Base-by-base conservation (phyloP, 1,284 basidiomycete species). In the Golubevia sp. region DNA sequence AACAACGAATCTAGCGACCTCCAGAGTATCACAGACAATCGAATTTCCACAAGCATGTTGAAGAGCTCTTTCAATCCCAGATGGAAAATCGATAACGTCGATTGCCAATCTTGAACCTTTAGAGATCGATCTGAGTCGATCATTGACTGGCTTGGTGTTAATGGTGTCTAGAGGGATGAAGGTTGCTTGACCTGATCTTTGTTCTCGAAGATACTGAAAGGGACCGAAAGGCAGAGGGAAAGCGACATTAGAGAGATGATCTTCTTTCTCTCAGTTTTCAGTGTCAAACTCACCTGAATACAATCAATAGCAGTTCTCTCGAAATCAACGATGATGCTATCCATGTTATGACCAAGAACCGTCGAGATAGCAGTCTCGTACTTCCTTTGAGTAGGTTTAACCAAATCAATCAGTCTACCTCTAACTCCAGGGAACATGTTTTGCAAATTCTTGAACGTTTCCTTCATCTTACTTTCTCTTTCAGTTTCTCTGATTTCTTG, bases 141-240 rank as follows among this genome's bases (percentile, higher is more conserved):
- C 97, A 70, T 96, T 95, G 71, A 95, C 88, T 1, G 93, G 91
- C 83, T 96, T 97, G 55, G 92, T 91, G 78, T 94, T 92, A 71
- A 99, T 95, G 1, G 93, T 95, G 83, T 99, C 96, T 11, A 99
- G 90, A 0, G 97, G 97, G 56, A 99, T 91, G 86, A 99, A 99
- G 0, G 96, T 99, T 5, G 94, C 94, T 84, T 94, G 93, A 1
- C 96, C 96, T 0, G 91, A 90, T 34, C 95, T 91, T 84, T 97
- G 94, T 76, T 92, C 94, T 66, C 94, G 91, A 88, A 99, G 90
- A 84, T 97, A 99, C 91, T 95, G 77, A 49, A 23, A n/a, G 7
- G 26, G 21, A 23, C 49, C 27, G 20, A 2, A 51, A 5, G 6
- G 49, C 23, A 18, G 52, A n/a, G 8, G 15, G 2, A 27, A 23